phyloP scores from a whole-genome alignment of 805 yeast genomes.

The Candida jianshihensis region DNA sequence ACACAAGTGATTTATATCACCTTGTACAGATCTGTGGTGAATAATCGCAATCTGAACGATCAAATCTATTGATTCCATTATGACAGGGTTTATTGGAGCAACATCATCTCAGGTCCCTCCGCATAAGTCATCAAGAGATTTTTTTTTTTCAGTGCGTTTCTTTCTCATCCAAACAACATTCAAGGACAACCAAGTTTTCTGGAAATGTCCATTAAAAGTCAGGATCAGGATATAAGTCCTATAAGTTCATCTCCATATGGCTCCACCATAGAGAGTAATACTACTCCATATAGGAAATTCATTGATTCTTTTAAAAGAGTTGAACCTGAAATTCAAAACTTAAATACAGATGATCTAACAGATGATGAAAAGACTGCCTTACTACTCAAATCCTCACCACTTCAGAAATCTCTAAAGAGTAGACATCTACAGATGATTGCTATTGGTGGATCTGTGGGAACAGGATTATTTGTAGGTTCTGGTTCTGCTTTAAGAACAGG shows the following conservation, averaged over 20 bases:
- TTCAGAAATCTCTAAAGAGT: constrained; percentile 44
- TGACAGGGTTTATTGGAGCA: too few species aligned
- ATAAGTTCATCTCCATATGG: constrained; percentile 1
- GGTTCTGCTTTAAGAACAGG: constrained; percentile 52
- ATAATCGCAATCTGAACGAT: too few species aligned
- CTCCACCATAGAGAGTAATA: constrained; percentile 1
- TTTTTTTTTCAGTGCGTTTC: too few species aligned
- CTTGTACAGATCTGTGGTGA: too few species aligned
- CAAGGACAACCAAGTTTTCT: too few species aligned
- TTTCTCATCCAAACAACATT: too few species aligned
- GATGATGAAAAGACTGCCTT: constrained; percentile 37
- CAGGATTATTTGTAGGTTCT: constrained; percentile 62
- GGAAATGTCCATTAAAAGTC: too few species aligned
- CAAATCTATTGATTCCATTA: too few species aligned
- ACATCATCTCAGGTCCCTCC: too few species aligned
- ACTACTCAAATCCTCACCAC: constrained; percentile 47
- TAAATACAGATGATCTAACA: constrained; percentile 32
- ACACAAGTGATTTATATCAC: too few species aligned
- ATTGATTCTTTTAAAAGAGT: constrained; percentile 21
- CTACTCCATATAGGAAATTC: constrained; percentile 6
- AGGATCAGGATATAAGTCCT: background rate
- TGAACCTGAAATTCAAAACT: constrained; percentile 30
- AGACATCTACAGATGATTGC: constrained; percentile 65
- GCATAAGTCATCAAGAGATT: too few species aligned
- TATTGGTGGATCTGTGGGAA: constrained; percentile 62